Conservation (phyloP, 2,329 filamentous ascomycete genomes). For the Fonsecaea erecta region DNA sequence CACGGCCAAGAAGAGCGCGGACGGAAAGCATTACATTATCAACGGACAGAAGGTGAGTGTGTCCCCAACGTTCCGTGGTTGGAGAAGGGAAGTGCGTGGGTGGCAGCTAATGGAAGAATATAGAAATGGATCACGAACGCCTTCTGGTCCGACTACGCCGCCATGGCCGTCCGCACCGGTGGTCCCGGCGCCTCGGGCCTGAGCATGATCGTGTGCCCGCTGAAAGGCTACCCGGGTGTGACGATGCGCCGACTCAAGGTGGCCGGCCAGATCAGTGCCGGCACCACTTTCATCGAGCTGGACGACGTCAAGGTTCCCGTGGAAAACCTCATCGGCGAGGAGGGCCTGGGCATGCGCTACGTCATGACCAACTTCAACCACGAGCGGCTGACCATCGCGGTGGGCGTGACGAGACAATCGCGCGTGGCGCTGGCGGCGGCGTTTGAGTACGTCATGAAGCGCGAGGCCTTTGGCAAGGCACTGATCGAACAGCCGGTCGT, state of each 20-base stretch:
- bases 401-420: slow-evolving; percentile 66
- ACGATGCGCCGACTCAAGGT: slow-evolving; percentile 71
- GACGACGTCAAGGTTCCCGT: slow-evolving; percentile 75
- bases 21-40: slow-evolving; percentile 71
- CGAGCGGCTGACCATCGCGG: slow-evolving; percentile 70
- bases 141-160: slow-evolving; percentile 69
- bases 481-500: slow-evolving; percentile 77
- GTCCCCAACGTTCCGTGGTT: background rate
- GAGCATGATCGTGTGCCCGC: slow-evolving; percentile 69
- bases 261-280: slow-evolving; percentile 65
- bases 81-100: background rate
- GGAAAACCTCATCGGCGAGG: slow-evolving; percentile 70
- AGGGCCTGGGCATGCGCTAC: slow-evolving; percentile 74
- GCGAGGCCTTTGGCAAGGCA: slow-evolving; percentile 70
- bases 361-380: slow-evolving; percentile 83
- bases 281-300: slow-evolving; percentile 76
- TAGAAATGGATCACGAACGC: slow-evolving; percentile 84
- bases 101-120: slow-evolving; percentile 55
- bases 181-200: slow-evolving; percentile 66
- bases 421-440: slow-evolving; percentile 64
- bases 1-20: slow-evolving; percentile 64
- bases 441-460: slow-evolving; percentile 66
- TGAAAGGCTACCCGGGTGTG: slow-evolving; percentile 70
- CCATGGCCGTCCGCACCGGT: slow-evolving; percentile 75
- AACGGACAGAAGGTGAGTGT: slow-evolving; percentile 23